Base-by-base conservation (phyloP, 2,329 filamentous ascomycete species). In the Fusarium musae region DNA sequence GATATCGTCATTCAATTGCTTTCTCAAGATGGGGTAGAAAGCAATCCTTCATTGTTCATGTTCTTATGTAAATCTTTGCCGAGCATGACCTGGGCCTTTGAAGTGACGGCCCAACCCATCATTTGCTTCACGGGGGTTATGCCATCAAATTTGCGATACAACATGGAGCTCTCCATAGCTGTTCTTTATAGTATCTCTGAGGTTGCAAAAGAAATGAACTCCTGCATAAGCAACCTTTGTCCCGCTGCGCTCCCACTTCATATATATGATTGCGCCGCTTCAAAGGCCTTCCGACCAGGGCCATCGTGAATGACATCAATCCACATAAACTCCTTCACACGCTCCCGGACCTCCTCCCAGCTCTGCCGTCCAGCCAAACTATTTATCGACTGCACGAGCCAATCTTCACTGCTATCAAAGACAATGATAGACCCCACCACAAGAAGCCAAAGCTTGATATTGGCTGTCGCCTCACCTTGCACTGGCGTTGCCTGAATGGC, bases 391-490 rank as follows among this genome's bases (percentile, higher is more conserved):
- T 72, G 66, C 3, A 73, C 42, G 19, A 79, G 57, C 79, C 79
- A 80, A 1, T 42, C 26, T 17, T 80, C 77, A 16, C 57, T 52
- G 2, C 59, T 60, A 0, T 73, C 50, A 23, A 78, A 78, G 1
- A 79, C 54, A 30, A 77, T 67, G 12, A 78, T 73, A 8, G 77
- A 72, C 4, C 75, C 77, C 7, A 79, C 53, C 4, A 79, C 52
- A 2, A 80, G 59, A 7, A 77, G 52, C 79, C 79, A 80, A 8
- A 79, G 73, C 54, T 78, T 77, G 9, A 76, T n/a, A 3, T 79
- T 66, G 2, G 70, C 63, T 0, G 70, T 40, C 1, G 61, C 52
- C 4, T 70, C 56, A 0, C 62, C 59, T 4, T 66, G 34, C 2
- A 69, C 57, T 0, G 70, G 59, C 0, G 78, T 37, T 1, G 37